Evolutionary conservation across 164 flowering plant species (phyloP), one percentile per base, ranked within the genome.

Genomic region (Nelumbo lutea): DNA sequence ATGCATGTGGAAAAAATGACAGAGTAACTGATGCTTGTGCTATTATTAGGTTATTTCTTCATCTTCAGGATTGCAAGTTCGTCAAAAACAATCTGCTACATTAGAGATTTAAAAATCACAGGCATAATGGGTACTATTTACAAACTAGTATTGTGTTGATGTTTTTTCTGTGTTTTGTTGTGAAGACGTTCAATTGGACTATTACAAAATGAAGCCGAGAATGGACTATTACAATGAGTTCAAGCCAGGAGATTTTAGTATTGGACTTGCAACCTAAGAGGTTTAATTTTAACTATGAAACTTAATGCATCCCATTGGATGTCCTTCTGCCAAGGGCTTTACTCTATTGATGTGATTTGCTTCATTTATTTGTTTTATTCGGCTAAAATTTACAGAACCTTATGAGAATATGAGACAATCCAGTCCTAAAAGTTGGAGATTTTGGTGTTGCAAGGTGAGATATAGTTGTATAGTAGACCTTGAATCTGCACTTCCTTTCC

Each of bases 371-470:
- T 61, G 63, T 59, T 59, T 6, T 44, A 52, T n/a, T 62, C 4
- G 65, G 27, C 42, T 59, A 6, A 44, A 65, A 39, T 56, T 61
- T 81, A 82, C 81, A 85, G 89, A 85, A 85, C 73, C 79, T 86
- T 46, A 69, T 80, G 85, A 51, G 58, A 68, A 10, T 72, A 73
- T 59, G 83, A 68, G 62, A 74, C 39, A 5, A 70, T 62, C 85
- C 81, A 39, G 64, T 75, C 6, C 53, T 86, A 79, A 86, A 86
- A 78, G 84, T 86, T 52, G 88, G 88, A 57, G 90, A 86, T 72
- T 86, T 86, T 83, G 90, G 88, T 39, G 84, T 86, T 79, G 90
- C 88, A 48, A 83, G 90, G 88, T 86, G 71, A 61, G 68, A 41
- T 38, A 64, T 2, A 3, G 27, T 27, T 27, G 27, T 38, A 27